Base-by-base conservation (phyloP, 2,329 filamentous ascomycete species). In the Rutstroemia sp. region DNA sequence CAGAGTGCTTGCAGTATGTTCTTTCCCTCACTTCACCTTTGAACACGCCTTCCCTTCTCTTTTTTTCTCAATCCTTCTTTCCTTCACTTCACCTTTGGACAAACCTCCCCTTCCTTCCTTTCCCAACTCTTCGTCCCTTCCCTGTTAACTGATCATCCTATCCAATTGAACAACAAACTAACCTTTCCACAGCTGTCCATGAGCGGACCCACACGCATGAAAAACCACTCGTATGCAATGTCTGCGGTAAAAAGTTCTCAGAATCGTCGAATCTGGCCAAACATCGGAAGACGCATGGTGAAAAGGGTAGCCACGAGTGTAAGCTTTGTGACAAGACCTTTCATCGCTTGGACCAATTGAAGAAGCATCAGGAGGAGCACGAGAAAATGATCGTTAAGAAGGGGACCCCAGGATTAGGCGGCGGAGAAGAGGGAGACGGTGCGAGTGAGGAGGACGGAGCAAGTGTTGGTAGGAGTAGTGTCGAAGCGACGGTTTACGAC, bases 221-320 rank as follows among this genome's bases (percentile, higher is more conserved):
- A 48, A 87, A 86, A 64, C 83, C 83, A 0, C 70, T 86, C 0
- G 69, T 73, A 46, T 86, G 83, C 60, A 76, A 80, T 1, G 72
- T 78, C 27, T 87, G 83, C 61, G 75, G 74, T 47, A 83, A 81
- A 64, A 71, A 70, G 9, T 87, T 87, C 65, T 77, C 79, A 58
- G 82, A 87, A 66, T 86, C 82, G 0, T 86, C 82, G 4, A 87
- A 86, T 63, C 71, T 86, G 17, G 81, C 82, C 51, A 87, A 86
- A 63, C 83, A 87, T 65, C 77, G 79, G 50, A 80, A 82, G 60
- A 86, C 77, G 7, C 83, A 86, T 62, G 77, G 78, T 14, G 71
- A 75, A 36, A 76, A 76, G 55, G 78, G 78, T 5, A 73, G 74
- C 38, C 77, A 78, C 63, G 70, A 72, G 23, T 86, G 82, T 60